phyloP scores from a whole-genome alignment of 257 asterid species.

The Lycium barbarum region DNA sequence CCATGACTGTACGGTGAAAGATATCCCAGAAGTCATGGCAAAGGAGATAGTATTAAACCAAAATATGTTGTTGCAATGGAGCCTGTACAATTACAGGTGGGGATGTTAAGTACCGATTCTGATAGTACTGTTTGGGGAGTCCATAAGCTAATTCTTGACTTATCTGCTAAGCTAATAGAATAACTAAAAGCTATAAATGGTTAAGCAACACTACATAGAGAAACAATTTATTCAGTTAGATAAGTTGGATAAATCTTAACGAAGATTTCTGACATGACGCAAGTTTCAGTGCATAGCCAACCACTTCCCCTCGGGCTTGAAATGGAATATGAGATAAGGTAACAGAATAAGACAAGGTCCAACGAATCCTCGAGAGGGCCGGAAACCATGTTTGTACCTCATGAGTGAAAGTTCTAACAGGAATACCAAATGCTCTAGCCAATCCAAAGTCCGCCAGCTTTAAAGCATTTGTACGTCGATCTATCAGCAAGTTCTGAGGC shows the following conservation, averaged over 20 bases:
- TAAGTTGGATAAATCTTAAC: background rate
- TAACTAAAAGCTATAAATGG: background rate
- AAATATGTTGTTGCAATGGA: background rate
- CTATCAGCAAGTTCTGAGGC: slow-evolving; percentile 95
- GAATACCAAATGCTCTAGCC: slow-evolving; percentile 98
- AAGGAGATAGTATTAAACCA: background rate
- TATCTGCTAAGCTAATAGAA: background rate
- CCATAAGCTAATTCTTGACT: background rate
- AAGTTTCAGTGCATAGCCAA: background rate
- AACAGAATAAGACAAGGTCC: background rate
- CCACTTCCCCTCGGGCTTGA: slow-evolving; percentile 2
- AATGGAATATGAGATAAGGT: slow-evolving; percentile 22
- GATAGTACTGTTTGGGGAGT: background rate
- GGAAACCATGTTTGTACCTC: slow-evolving; percentile 55
- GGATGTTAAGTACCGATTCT: background rate
- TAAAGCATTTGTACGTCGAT: slow-evolving; percentile 79
- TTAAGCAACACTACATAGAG: background rate
- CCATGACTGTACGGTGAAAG: background rate
- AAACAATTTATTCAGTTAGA: background rate
- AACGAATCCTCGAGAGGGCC: background rate
- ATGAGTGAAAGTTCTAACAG: slow-evolving; percentile 93
- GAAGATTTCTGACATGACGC: slow-evolving; percentile 5
- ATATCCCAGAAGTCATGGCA: background rate
- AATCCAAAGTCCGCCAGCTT: slow-evolving; percentile 98
- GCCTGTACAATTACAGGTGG: background rate